Conservation (phyloP, 2,329 filamentous ascomycete genomes). For the Annulohypoxylon truncatum region DNA sequence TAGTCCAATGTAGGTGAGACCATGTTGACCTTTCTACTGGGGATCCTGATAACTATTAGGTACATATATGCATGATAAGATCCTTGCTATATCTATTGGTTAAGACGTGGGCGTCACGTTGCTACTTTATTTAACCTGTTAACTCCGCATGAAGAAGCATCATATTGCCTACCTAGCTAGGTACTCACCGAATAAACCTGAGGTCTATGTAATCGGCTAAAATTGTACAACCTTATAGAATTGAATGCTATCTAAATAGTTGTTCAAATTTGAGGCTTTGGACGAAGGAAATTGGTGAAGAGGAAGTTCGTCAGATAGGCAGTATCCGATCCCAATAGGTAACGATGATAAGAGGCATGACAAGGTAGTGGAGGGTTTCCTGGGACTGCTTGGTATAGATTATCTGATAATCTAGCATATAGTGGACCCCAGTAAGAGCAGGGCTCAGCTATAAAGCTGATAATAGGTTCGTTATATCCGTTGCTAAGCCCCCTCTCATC, state of each 20-base stretch:
- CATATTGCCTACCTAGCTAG: not conserved
- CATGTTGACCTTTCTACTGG: not conserved
- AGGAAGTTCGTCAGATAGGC: slow-evolving; percentile 17
- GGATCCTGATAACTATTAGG: slow-evolving; percentile 4
- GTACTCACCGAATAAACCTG: not conserved
- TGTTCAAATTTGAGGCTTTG: not conserved
- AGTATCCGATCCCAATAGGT: slow-evolving; percentile 18
- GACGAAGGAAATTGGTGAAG: not conserved
- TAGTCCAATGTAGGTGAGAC: slow-evolving; percentile 11
- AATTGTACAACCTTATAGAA: not conserved
- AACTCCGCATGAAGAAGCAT: not conserved
- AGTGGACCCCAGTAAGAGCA: slow-evolving; percentile 8
- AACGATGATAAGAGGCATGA: slow-evolving; percentile 1
- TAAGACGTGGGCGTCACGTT: slow-evolving; percentile 15
- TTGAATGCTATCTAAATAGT: not conserved
- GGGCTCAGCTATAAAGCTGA: not conserved
- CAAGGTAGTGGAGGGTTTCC: slow-evolving; percentile 7
- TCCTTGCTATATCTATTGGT: slow-evolving; percentile 23
- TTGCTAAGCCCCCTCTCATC: slow-evolving; percentile 26
- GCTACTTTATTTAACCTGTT: slow-evolving; percentile 4
- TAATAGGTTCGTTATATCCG: not conserved
- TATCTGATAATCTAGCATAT: slow-evolving; percentile 34
- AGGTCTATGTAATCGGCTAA: not conserved
- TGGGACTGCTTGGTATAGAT: slow-evolving; percentile 24
- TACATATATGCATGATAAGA: slow-evolving; percentile 33